Percentiles rank a stretch among this genome's conserved stretches.
Evolutionary conservation across 495 filamentous ascomycete species (phyloP).

Genomic region (Lasiosphaeria hispida): DNA sequence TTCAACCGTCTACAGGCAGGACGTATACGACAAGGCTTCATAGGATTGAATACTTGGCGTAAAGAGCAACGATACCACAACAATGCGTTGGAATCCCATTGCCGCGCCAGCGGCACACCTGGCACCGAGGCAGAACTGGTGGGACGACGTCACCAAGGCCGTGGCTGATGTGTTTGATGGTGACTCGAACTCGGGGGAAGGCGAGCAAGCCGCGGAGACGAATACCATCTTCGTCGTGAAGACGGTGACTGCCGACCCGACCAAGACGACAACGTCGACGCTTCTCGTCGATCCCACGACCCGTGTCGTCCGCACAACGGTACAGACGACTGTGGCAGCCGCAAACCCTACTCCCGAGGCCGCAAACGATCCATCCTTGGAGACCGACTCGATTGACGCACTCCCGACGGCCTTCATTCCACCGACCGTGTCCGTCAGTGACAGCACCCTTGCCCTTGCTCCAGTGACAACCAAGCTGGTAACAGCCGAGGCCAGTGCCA

Average conservation of each 20-base stretch:
- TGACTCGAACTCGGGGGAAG: not conserved
- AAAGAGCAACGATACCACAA: not conserved
- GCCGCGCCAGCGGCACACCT: slow-evolving; percentile 9
- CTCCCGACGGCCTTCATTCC: not conserved
- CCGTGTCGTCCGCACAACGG: too few species aligned
- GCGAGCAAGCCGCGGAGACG: not conserved
- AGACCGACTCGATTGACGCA: too few species aligned
- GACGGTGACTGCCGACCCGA: not conserved
- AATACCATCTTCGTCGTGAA: not conserved
- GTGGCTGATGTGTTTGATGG: slow-evolving; percentile 4
- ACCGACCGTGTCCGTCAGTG: not conserved
- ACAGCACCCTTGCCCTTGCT: slow-evolving; percentile 16
- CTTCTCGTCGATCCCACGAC: not conserved
- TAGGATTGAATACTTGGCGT: not conserved
- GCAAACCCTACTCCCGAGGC: too few species aligned
- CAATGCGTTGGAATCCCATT: not conserved
- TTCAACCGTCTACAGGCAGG: slow-evolving; percentile 1
- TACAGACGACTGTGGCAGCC: too few species aligned
- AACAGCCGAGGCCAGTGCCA: slow-evolving; percentile 8
- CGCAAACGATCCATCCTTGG: too few species aligned
- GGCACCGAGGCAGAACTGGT: slow-evolving; percentile 1
- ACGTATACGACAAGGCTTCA: not conserved
- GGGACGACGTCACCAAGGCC: slow-evolving; percentile 8
- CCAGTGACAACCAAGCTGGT: slow-evolving; percentile 19
- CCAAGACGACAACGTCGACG: not conserved